Conservation (phyloP, 108 stramenopile genomes). For the Cyclotella baltica region DNA sequence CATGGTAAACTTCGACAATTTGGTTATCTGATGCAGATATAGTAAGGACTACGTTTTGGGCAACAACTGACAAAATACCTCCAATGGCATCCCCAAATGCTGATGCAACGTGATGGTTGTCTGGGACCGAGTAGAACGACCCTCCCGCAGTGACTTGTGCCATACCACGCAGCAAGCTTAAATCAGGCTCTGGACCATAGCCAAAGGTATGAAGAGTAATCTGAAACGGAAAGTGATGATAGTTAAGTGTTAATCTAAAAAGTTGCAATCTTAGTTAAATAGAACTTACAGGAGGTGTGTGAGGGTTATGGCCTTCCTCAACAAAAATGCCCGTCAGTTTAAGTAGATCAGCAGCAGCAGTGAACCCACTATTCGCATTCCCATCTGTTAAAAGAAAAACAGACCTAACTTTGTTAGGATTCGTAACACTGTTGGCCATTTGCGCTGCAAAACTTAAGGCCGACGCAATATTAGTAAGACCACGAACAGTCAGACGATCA, state of each 20-base stretch:
- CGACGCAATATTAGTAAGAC: conserved; percentile 61
- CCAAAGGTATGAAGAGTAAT: conserved; percentile 68
- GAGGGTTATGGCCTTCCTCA: conserved; percentile 19
- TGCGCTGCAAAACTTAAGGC: conserved; percentile 48
- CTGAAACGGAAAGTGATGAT: not conserved
- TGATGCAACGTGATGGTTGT: conserved; percentile 53
- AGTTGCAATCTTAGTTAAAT: not conserved
- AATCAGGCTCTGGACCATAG: conserved; percentile 68
- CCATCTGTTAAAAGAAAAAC: conserved; percentile 80
- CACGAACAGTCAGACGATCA: conserved; percentile 35
- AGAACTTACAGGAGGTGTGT: conserved; percentile 27
- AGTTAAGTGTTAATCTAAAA: not conserved
- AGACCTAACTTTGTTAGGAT: conserved; percentile 55
- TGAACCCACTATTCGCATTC: conserved; percentile 67
- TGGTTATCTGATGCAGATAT: conserved; percentile 50
- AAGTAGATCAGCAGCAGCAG: conserved; percentile 37
- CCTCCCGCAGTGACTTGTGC: conserved; percentile 54
- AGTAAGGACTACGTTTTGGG: conserved; percentile 58
- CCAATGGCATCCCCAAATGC: conserved; percentile 80
- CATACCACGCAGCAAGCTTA: conserved; percentile 51
- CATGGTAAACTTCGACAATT: conserved; percentile 59
- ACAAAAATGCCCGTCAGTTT: conserved; percentile 51
- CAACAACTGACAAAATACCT: conserved; percentile 68
- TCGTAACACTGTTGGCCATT: conserved; percentile 31
- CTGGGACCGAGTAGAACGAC: conserved; percentile 66